Evolutionary conservation across 2,329 filamentous ascomycete species (phyloP), one percentile per base, ranked within the genome.

Genomic region (Diplodia scrobiculata): DNA sequence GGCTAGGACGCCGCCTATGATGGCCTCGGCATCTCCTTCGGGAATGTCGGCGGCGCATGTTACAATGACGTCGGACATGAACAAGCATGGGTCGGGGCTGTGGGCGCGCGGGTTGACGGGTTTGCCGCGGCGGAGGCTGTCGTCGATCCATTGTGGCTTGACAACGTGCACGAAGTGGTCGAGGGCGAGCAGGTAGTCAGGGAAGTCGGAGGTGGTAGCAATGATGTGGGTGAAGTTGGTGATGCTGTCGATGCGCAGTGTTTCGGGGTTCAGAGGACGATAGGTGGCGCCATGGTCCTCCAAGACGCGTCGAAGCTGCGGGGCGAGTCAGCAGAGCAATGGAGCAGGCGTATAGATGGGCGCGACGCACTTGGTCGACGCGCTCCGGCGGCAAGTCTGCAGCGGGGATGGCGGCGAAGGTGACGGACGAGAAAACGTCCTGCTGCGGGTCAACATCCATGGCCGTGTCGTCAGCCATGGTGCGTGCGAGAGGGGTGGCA

Each of bases 31-130:
- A 77, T 99, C 95, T 41, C 87, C 90, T 41, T 87, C 82, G 0
- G 95, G 95, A 54, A 99, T 86, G 72, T 95, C 91, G 59, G 92
- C 91, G 54, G 89, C 91, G 73, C 91, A 96, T 36, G 89, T 90
- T 19, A 97, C 84, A 32, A 90, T 86, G 50, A 98, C 89, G 71
- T 92, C 89, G 62, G 90, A 91, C 78, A 99, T 91, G 76, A 97
- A 95, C 75, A 97, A 87, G 67, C 90, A 86, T 1, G 94, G 93
- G 72, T 99, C 95, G 1, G 95, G 95, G 53, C 90, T 97, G 76
- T 90, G 96, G 17, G 92, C 90, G 48, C 94, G 87, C 10, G 93
- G 86, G 71, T 91, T 92, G 38, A 88, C 88, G 64, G 89, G 83
- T 74, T 90, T 93, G 66, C 83, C 83, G 71, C 88, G 90, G 25